Evolutionary conservation across 2,329 filamentous ascomycete genomes (phyloP).

Genomic region (Botryotinia narcissicola): DNA sequence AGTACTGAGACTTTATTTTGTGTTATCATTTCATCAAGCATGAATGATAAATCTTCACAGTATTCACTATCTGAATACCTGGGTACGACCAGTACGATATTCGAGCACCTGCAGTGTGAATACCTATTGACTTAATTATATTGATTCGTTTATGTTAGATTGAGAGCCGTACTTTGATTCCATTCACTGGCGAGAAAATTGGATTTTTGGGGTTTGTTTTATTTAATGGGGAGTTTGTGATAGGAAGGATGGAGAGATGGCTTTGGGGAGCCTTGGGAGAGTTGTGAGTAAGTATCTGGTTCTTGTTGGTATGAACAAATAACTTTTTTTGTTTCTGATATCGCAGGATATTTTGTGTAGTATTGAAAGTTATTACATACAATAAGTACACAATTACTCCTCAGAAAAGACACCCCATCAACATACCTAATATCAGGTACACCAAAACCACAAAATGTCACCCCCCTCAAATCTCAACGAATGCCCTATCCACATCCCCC

Average conservation of each 20-base stretch:
- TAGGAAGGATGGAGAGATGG: background rate
- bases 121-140: background rate
- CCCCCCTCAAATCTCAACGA: background rate
- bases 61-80: background rate
- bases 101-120: background rate
- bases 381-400: background rate
- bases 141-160: background rate
- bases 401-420: background rate
- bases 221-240: no score
- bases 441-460: background rate
- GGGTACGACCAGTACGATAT: background rate
- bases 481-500: background rate
- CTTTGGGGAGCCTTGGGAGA: rapidly evolving
- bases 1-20: background rate
- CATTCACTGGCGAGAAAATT: background rate
- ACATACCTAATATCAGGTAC: background rate
- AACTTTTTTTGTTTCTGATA: background rate
- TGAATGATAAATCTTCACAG: no score
- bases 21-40: background rate
- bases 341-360: background rate
- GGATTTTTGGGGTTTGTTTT: background rate
- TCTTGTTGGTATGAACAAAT: background rate
- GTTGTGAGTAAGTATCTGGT: background rate
- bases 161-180: background rate
- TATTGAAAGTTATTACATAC: background rate